Conservation (phyloP, 1,284 basidiomycete genomes). For the Trametes versicolor region DNA sequence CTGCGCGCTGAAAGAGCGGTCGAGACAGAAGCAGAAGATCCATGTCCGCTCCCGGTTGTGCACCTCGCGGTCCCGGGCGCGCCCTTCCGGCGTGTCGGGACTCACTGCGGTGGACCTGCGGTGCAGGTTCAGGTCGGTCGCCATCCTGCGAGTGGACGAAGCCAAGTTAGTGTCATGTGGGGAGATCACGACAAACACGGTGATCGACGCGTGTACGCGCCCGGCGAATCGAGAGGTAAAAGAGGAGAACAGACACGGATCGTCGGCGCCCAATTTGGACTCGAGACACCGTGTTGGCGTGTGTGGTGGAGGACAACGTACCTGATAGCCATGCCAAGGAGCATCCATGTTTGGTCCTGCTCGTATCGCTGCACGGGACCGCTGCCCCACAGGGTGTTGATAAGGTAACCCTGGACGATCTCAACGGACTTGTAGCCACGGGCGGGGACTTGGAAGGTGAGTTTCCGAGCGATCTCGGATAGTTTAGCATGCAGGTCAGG, state of each 20-base stretch:
- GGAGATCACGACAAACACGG: slow-evolving; percentile 30
- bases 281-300: slow-evolving; percentile 14
- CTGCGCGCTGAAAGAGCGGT: slow-evolving; percentile 91
- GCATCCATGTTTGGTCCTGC: slow-evolving; percentile 95
- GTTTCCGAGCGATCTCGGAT: slow-evolving; percentile 86
- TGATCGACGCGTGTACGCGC: slow-evolving; percentile 23
- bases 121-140: slow-evolving; percentile 95
- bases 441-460: slow-evolving; percentile 91
- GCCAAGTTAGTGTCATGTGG: slow-evolving; percentile 25
- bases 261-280: slow-evolving; percentile 24
- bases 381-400: slow-evolving; percentile 86
- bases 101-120: slow-evolving; percentile 81
- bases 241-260: slow-evolving; percentile 28
- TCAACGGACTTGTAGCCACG: slow-evolving; percentile 95
- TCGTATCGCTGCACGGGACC: slow-evolving; percentile 96
- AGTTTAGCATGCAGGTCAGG: slow-evolving; percentile 87
- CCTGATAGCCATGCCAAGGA: slow-evolving; percentile 89
- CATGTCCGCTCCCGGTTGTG: slow-evolving; percentile 95
- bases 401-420: slow-evolving; percentile 90
- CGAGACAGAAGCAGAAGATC: slow-evolving; percentile 91
- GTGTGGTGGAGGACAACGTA: slow-evolving; percentile 41
- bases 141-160: slow-evolving; percentile 72
- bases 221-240: slow-evolving; percentile 20
- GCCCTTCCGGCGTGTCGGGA: slow-evolving; percentile 79
- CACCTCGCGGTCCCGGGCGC: slow-evolving; percentile 81